phyloP scores from a whole-genome alignment of 441 rosid genomes.

The Macaranga tanarius region DNA sequence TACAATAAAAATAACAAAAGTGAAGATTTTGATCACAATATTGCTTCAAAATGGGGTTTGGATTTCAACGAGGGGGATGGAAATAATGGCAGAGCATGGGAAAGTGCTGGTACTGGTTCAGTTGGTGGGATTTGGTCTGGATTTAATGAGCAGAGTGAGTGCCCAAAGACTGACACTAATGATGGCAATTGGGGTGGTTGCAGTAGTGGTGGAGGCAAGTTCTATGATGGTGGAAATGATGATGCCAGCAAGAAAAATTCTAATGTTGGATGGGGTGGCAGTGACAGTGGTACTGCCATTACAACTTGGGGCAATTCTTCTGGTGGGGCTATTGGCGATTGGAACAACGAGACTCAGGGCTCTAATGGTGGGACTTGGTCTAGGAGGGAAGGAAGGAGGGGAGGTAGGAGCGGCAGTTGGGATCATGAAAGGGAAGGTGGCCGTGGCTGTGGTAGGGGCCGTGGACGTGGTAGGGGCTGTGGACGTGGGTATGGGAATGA shows the following conservation, averaged over 20 bases:
- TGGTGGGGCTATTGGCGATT: conserved; percentile 24
- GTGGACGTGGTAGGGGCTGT: too few species aligned
- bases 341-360: background rate
- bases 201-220: background rate
- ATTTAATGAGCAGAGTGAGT: background rate
- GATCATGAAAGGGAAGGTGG: background rate
- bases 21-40: background rate
- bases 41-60: conserved; percentile 8
- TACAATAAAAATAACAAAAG: background rate
- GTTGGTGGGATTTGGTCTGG: background rate
- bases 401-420: conserved; percentile 6
- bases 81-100: background rate
- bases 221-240: background rate
- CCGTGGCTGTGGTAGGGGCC: background rate
- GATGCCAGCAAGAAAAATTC: background rate
- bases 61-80: background rate
- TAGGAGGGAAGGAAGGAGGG: background rate
- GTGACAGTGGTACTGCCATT: conserved; percentile 25
- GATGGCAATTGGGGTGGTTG: background rate
- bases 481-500: background rate
- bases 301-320: background rate
- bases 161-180: background rate
- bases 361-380: background rate
- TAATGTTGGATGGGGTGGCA: conserved; percentile 9
- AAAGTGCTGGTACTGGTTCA: background rate